Evolutionary conservation across 1,284 basidiomycete genomes (phyloP), one percentile per base, ranked within the genome.

Genomic region (Rhodotorula glutinis): DNA sequence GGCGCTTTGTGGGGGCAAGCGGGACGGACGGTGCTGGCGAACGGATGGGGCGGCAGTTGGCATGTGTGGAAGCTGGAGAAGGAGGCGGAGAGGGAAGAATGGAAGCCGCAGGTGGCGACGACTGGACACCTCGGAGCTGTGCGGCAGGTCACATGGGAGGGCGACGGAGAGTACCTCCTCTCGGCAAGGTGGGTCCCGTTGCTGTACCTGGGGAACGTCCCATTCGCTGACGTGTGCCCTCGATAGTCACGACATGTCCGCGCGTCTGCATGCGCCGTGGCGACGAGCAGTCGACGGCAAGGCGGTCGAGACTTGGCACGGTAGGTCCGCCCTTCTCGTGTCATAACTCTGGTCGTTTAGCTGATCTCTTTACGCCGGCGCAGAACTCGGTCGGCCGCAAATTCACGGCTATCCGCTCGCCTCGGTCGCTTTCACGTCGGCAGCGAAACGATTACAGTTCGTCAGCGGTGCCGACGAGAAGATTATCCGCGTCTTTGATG

Each of bases 1-100:
- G 92, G 92, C 4, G 91, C 89, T 0, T 74, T 91, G 11, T 97
- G 92, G 91, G 75, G 79, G 0, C 56, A 73, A 14, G 75, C 79
- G 49, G 86, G 86, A 0, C 74, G 78, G n/a, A 86, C 88, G 47
- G 88, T 86, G 0, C 76, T 93, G 17, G 89, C 89, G 1, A 90
- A 88, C 84, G 93, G 92, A 0, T 97, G 94, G 93, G 87, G 86
- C 58, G 93, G 94, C 38, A 89, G 90, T 4, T 92, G 91, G 86
- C 84, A 93, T 75, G 83, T 90, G 56, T 98, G 93, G 93, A 79
- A 79, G 60, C 46, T 73, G 25, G 61, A 70, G 57, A 33, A 52
- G 40, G 62, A 78, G 60, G 77, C 3, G 17, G 29, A 17, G 3
- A 63, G 65, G 8, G 78, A 73, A 17, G 73, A 63, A 11, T 97